Base-by-base conservation (phyloP, 306 rosid genomes). In the Cicer arietinum region DNA sequence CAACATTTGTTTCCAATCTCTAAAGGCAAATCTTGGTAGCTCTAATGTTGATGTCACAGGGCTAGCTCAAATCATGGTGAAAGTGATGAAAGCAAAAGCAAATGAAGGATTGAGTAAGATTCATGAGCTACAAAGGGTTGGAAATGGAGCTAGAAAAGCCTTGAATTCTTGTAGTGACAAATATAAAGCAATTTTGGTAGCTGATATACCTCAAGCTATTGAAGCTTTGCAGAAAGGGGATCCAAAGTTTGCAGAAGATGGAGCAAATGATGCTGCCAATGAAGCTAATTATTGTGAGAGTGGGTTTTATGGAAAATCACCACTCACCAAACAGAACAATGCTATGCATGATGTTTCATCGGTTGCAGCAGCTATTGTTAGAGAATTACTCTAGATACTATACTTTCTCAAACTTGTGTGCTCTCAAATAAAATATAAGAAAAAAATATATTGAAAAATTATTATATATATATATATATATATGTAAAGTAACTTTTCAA, bases 161-260 rank as follows among this genome's bases (percentile, higher is more conserved):
- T 50, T 84, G 81, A 74, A 67, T 62, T 77, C 82, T 6, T 84
- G 88, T 22, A 80, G 35, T 41, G 44, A 25, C 3, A 62, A 46
- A 14, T 84, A 84, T n/a, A 69, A 7, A 0, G 47, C 78, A 25
- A 72, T 81, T 44, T 13, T 84, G 14, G 41, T 48, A 1, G 72
- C 17, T 16, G 81, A 84, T 45, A 40, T 74, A 2, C 83, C 87
- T 3, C 37, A 59, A 12, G 89, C 93, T 78, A 67, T 51, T 45
- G 84, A 88, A 48, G 94, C 84, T 76, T 52, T 87, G 57, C 46
- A 71, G 11, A 83, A 65, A 52, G 94, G 86, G 4, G 40, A 80
- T 37, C 77, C 80, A 2, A 87, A 85, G 30, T 80, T 84, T 69
- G 91, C 92, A 0, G 81, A 78, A 75, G 57, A 80, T 16, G 78